These are phyloP conservation scores for Wickerhamiella australiensis DNA, from an alignment of 805 yeast species.

Conservation along the genomic window DNA sequence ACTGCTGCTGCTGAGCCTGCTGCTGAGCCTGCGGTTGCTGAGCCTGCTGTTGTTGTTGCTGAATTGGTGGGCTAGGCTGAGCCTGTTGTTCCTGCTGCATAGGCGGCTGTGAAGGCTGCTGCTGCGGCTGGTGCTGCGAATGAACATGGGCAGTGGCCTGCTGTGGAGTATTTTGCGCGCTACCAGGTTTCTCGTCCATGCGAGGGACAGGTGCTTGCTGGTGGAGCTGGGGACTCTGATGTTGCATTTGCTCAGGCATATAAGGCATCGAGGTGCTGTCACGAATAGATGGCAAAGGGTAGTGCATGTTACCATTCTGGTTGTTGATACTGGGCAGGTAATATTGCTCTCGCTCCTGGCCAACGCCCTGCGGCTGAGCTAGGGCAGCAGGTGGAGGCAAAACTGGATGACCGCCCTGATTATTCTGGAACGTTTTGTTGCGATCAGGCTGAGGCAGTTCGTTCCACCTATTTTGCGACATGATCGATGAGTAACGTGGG, in stretches of 20 bases:
- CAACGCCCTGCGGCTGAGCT: constrained; percentile 13
- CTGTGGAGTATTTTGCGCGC: constrained; percentile 13
- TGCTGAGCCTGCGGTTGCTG: constrained; percentile 13
- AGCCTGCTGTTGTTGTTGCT: constrained; percentile 17
- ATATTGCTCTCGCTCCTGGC: constrained; percentile 10
- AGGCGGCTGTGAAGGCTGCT: constrained; percentile 13
- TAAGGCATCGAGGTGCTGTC: constrained; percentile 15
- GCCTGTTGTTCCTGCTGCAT: constrained; percentile 5
- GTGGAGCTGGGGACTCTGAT: constrained; percentile 10
- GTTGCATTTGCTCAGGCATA: constrained; percentile 10
- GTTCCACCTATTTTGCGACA: constrained; percentile 15
- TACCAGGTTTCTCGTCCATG: constrained; percentile 9
- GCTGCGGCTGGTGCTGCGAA: constrained; percentile 12
- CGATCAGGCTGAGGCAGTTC: constrained; percentile 16
- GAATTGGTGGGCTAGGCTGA: constrained; percentile 16
- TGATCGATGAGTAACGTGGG: constrained; percentile 12
- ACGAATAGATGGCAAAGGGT: constrained; percentile 25
- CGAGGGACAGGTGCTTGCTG: constrained; percentile 6
- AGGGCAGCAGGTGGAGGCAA: constrained; percentile 26
- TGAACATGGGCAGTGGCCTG: constrained; percentile 11
- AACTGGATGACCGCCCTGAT: constrained; percentile 26
- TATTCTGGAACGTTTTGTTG: constrained; percentile 13
- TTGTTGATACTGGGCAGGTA: constrained; percentile 17
- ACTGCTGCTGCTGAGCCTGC: constrained; percentile 5
- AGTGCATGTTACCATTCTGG: constrained; percentile 17